These are phyloP conservation scores for Bauhinia variegata DNA, from an alignment of 306 rosid genomes.

Conservation along the genomic window DNA sequence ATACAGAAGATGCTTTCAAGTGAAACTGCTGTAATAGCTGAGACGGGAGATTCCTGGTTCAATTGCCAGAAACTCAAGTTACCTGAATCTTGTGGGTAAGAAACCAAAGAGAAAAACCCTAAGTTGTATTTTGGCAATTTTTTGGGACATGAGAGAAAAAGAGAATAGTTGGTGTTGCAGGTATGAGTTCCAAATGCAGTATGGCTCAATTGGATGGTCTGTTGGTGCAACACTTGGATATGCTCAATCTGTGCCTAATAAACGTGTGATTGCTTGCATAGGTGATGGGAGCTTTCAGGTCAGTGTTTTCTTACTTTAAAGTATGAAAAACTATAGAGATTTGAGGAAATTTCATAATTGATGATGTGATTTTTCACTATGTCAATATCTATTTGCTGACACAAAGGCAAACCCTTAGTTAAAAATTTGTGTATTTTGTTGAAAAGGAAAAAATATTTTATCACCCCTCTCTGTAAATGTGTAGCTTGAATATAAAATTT, in stretches of 20 bases:
- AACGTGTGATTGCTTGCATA: conserved; percentile 59
- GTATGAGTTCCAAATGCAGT: conserved; percentile 61
- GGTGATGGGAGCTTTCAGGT: conserved; percentile 65
- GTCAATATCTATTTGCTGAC: neutral
- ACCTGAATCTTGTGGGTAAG: conserved; percentile 54
- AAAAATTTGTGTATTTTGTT: too few relatives aligned
- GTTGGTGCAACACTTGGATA: conserved; percentile 61
- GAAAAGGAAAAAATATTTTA: too few relatives aligned
- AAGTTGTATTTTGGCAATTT: neutral
- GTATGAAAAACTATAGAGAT: neutral
- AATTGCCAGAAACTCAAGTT: conserved; percentile 52
- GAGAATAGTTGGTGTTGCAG: conserved; percentile 47
- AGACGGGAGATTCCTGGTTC: conserved; percentile 62
- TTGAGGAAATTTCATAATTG: neutral
- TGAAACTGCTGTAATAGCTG: conserved; percentile 48
- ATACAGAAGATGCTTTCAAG: conserved; percentile 51
- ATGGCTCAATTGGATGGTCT: conserved; percentile 62
- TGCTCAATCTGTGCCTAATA: conserved; percentile 49
- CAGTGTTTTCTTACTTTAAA: neutral
- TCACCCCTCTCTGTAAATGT: too few relatives aligned
- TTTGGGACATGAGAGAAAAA: conserved; percentile 9
- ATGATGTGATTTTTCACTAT: neutral
- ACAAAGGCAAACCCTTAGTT: too few relatives aligned
- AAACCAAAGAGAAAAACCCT: neutral
- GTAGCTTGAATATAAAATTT: too few relatives aligned